Percentiles rank a stretch among this genome's conserved stretches.
Evolutionary conservation across 768 basidiomycete genomes (phyloP).

Genomic region (Crepidotus variabilis): DNA sequence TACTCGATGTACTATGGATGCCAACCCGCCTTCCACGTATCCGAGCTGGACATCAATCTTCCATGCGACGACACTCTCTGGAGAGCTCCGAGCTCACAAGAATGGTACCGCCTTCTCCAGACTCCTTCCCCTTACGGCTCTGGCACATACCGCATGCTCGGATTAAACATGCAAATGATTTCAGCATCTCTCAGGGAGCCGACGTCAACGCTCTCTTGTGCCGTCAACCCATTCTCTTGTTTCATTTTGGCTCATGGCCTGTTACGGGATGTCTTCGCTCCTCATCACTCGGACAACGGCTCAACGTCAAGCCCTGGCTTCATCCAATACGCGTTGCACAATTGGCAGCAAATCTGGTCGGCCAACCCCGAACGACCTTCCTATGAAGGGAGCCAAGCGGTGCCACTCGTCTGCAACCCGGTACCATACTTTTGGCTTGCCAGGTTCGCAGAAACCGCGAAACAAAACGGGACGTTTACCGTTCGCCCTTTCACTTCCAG

Average conservation of each 20-base stretch:
- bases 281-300: slow-evolving; percentile 7
- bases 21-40: slow-evolving; percentile 40
- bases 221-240: slow-evolving; percentile 34
- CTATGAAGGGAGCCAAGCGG: slow-evolving; percentile 24
- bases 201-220: slow-evolving; percentile 18
- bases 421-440: slow-evolving; percentile 65
- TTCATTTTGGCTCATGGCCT: slow-evolving; percentile 45
- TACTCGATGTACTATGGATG: slow-evolving; percentile 52
- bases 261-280: slow-evolving; percentile 35
- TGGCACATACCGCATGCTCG: slow-evolving; percentile 29
- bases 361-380: slow-evolving; percentile 29
- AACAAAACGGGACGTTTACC: slow-evolving; percentile 40
- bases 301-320: slow-evolving; percentile 17
- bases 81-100: slow-evolving; percentile 40
- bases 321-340: slow-evolving; percentile 51
- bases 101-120: slow-evolving; percentile 44
- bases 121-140: slow-evolving; percentile 38
- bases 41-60: slow-evolving; percentile 47
- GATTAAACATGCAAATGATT: slow-evolving; percentile 35
- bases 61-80: slow-evolving; percentile 58
- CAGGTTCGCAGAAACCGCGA: slow-evolving; percentile 48
- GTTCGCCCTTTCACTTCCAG: slow-evolving; percentile 12
- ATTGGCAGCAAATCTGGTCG: slow-evolving; percentile 58
- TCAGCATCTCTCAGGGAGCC: slow-evolving; percentile 30
- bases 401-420: slow-evolving; percentile 39